Evolutionary conservation across 2,329 filamentous ascomycete species (phyloP), one percentile per base, ranked within the genome.

Genomic region (Xylaria sp.): DNA sequence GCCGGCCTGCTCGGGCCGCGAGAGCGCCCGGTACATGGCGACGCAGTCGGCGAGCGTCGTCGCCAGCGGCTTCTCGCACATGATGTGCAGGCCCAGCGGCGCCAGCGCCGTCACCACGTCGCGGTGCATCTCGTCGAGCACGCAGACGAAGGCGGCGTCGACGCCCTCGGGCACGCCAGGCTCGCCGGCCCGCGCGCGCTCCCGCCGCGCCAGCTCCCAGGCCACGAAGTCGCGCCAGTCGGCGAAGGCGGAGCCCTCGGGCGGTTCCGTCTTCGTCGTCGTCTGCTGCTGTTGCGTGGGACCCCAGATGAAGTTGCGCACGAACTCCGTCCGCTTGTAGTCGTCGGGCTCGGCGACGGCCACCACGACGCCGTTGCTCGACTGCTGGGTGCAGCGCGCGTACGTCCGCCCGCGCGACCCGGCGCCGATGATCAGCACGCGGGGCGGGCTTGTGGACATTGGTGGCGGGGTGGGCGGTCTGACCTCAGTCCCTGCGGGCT

Each of bases 51-150:
- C 72, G 22, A 97, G 76, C 0, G 84, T 88, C 19, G 91, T 91
- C 0, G 92, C 91, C 49, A 99, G 76, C 2, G 94, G 94, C 74
- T 99, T 99, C 78, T 99, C 94, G 70, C 92, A 95, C 79, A 97
- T 90, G 60, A 97, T 85, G 71, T 97, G 92, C 44, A 97, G 75
- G 2, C 82, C 69, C 77, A 87, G 74, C 11, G 83, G 83, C 1
- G 89, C 87, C 48, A 96, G 79, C 1, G 85, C 89, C 40, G 87
- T 80, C 19, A 96, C 82, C 44, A 93, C 91, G 51, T 92, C 87
- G 45, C 86, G 86, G 72, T 99, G 94, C 75, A 90, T 87, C 72
- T 96, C 90, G 71, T 99, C 94, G 8, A 93, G 79, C 2, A 95
- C 91, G 70, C 82, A 85, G 17, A 85, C 76, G 60, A 85, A 85